Percentiles rank a stretch among this genome's conserved stretches.
Evolutionary conservation across 768 basidiomycete genomes (phyloP).

Genomic region (Pleurotus tuber-regium): DNA sequence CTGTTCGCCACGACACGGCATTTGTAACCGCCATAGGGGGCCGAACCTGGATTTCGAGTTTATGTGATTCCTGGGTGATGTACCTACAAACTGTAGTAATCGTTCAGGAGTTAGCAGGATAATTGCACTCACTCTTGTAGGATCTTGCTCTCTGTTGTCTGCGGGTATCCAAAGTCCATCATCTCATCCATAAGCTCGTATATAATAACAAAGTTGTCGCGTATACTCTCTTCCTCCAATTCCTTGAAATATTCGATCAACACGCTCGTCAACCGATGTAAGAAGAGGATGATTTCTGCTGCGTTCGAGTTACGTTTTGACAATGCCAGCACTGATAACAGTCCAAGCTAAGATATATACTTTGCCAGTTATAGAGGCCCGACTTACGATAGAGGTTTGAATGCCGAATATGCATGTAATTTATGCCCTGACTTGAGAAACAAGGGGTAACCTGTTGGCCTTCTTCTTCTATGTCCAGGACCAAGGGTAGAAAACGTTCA

Average conservation of each 20-base stretch:
- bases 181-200: slow-evolving; percentile 99
- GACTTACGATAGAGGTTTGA: slow-evolving; percentile 92
- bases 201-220: slow-evolving; percentile 99
- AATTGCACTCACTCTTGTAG: slow-evolving; percentile 78
- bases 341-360: slow-evolving; percentile 6
- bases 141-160: slow-evolving; percentile 99
- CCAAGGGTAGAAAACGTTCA: slow-evolving; percentile 89
- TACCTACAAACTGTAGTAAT: slow-evolving; percentile 48
- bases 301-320: slow-evolving; percentile 97
- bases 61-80: slow-evolving; percentile 98
- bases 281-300: slow-evolving; percentile 93
- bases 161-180: slow-evolving; percentile 99
- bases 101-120: neutral
- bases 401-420: slow-evolving; percentile 98
- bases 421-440: slow-evolving; percentile 92
- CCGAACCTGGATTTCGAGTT: slow-evolving; percentile 88
- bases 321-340: slow-evolving; percentile 92
- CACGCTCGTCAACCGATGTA: slow-evolving; percentile 90
- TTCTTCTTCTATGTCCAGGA: slow-evolving; percentile 97
- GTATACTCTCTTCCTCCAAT: slow-evolving; percentile 97
- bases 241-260: slow-evolving; percentile 99
- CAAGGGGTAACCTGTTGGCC: slow-evolving; percentile 95
- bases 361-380: neutral
- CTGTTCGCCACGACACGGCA: slow-evolving; percentile 97
- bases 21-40: slow-evolving; percentile 98